phyloP scores from a whole-genome alignment of 352 stramenopile species.

The Globisporangium cederbergense region DNA sequence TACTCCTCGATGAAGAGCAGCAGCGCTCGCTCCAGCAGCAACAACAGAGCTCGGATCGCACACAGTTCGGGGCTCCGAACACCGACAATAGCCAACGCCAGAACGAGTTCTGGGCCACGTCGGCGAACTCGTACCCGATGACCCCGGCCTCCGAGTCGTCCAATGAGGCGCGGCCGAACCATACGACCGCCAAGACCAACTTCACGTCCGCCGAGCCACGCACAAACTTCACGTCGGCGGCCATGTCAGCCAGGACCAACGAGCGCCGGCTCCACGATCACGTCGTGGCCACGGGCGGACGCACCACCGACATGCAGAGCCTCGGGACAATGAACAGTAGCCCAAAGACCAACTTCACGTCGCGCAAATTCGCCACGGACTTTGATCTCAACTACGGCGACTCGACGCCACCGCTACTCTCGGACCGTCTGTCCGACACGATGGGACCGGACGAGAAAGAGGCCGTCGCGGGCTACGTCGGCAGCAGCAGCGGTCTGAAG shows the following conservation, averaged over 20 bases:
- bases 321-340: constrained; percentile 20
- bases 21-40: constrained; percentile 31
- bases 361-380: constrained; percentile 13
- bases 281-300: background rate
- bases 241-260: background rate
- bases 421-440: constrained; percentile 13
- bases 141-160: constrained; percentile 18
- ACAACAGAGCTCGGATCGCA: constrained; percentile 5
- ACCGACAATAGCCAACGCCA: background rate
- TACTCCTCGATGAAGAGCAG: constrained; percentile 60
- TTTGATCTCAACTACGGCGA: constrained; percentile 12
- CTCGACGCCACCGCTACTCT: constrained; percentile 12
- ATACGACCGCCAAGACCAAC: constrained; percentile 27
- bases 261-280: constrained; percentile 6
- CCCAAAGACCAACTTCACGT: constrained; percentile 48
- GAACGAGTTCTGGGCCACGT: constrained; percentile 9
- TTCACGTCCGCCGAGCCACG: constrained; percentile 19
- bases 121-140: constrained; percentile 23
- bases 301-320: constrained; percentile 8
- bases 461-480: constrained; percentile 17
- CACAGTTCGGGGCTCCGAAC: constrained; percentile 9
- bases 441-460: constrained; percentile 8
- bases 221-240: constrained; percentile 11
- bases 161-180: constrained; percentile 26
- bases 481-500: constrained; percentile 36